Conservation (phyloP, 148 eudicot genomes). For the Cornus controversa region DNA sequence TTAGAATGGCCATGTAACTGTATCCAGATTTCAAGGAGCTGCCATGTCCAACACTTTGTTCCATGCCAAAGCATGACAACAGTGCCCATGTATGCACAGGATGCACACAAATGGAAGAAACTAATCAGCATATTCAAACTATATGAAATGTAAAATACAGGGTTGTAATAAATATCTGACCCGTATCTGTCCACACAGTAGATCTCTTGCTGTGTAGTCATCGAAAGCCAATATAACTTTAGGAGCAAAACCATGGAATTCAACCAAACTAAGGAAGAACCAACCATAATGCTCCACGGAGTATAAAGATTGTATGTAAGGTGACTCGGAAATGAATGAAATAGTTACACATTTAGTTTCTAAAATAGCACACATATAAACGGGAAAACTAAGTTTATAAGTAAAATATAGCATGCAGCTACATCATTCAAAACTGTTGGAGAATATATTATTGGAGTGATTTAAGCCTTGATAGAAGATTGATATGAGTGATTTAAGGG, state of each 20-base stretch:
- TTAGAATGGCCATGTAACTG: no score
- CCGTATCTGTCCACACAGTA: conserved; percentile 93
- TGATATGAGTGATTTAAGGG: no score
- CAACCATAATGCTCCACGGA: conserved; percentile 46
- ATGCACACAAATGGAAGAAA: no score
- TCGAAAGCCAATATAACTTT: conserved; percentile 67
- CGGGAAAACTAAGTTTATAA: no score
- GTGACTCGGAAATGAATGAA: background rate
- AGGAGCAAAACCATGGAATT: conserved; percentile 59
- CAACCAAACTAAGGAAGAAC: conserved; percentile 58
- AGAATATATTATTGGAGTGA: no score
- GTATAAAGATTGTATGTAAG: background rate
- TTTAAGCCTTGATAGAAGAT: no score
- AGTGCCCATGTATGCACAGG: no score
- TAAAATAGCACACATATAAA: background rate
- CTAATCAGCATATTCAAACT: background rate
- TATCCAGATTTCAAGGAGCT: no score
- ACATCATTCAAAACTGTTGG: no score
- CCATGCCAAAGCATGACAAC: no score
- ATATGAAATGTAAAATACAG: no score
- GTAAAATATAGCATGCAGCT: background rate
- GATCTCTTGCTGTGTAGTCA: conserved; percentile 73
- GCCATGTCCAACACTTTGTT: no score
- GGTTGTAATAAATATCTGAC: conserved; percentile 37
- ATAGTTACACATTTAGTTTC: background rate